phyloP scores from a whole-genome alignment of 2,329 filamentous ascomycete species.

The Neonectria ditissima region DNA sequence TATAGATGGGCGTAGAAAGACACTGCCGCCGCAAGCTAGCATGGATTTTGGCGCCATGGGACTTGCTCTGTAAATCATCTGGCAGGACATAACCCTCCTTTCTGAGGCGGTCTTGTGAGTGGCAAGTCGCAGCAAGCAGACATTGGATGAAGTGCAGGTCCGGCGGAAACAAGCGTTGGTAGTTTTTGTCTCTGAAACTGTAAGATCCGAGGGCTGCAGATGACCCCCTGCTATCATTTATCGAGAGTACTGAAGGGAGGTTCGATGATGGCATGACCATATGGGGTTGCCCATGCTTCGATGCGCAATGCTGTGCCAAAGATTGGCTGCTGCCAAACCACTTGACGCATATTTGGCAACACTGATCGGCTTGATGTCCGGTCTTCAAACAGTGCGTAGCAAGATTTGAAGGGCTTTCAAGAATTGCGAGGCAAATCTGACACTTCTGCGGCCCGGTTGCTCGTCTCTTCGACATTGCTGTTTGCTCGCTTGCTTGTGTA shows the following conservation, averaged over 20 bases:
- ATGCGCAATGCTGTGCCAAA: slow-evolving; percentile 4
- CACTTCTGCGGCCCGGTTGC: background rate
- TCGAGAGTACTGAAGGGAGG: background rate
- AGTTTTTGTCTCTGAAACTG: slow-evolving; percentile 1
- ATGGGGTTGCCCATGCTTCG: slow-evolving; percentile 2
- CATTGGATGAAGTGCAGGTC: background rate
- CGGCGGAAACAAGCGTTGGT: background rate
- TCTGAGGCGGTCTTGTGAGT: slow-evolving; percentile 6
- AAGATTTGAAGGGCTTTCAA: background rate
- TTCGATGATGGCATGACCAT: background rate
- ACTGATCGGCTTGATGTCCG: slow-evolving; percentile 7
- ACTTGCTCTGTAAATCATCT: background rate
- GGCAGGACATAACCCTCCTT: slow-evolving; percentile 17
- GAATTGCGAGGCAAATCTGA: background rate
- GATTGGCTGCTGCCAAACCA: slow-evolving; percentile 9
- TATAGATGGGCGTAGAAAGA: background rate
- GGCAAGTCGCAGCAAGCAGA: slow-evolving; percentile 1
- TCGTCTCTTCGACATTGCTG: background rate
- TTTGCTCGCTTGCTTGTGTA: background rate
- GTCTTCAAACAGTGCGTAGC: slow-evolving; percentile 6
- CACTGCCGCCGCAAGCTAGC: background rate
- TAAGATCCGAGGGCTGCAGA: background rate
- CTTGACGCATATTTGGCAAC: slow-evolving; percentile 12
- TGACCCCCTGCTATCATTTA: background rate
- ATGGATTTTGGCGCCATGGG: fast-evolving